phyloP scores from a whole-genome alignment of 495 filamentous ascomycete species.

The Penicillium antarcticum region DNA sequence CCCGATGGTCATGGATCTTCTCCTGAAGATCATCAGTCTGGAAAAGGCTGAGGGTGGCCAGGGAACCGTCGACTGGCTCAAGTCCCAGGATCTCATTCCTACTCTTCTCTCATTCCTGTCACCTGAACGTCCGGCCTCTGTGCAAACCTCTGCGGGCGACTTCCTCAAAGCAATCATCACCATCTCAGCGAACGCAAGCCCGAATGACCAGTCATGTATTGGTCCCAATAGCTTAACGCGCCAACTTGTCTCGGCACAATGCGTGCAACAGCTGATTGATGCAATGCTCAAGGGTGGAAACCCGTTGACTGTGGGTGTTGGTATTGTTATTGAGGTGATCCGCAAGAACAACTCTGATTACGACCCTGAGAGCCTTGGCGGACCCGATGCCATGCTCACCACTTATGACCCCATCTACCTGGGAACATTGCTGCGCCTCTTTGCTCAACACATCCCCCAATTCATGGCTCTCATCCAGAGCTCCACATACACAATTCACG shows the following conservation, averaged over 20 bases:
- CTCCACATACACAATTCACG: slow-evolving; percentile 56
- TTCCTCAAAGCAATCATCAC: slow-evolving; percentile 99
- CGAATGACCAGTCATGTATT: slow-evolving; percentile 96
- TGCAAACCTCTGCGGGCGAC: slow-evolving; percentile 95
- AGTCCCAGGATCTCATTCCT: slow-evolving; percentile 86
- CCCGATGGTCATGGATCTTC: slow-evolving; percentile 97
- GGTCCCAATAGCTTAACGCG: slow-evolving; percentile 95
- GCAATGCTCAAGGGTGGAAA: slow-evolving; percentile 96
- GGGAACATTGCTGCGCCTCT: slow-evolving; percentile 84
- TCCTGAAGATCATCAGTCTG: slow-evolving; percentile 95
- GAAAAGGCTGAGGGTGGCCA: slow-evolving; percentile 89
- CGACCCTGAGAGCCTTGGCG: slow-evolving; percentile 80
- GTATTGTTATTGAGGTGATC: slow-evolving; percentile 97
- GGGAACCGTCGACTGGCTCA: slow-evolving; percentile 96
- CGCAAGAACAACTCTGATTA: slow-evolving; percentile 99
- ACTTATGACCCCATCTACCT: slow-evolving; percentile 95
- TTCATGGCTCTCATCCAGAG: slow-evolving; percentile 88
- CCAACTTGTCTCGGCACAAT: slow-evolving; percentile 86
- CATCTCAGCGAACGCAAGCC: slow-evolving; percentile 95
- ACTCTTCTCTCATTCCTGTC: slow-evolving; percentile 83
- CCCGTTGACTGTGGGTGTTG: slow-evolving; percentile 91
- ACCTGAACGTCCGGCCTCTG: slow-evolving; percentile 74
- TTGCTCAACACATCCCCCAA: slow-evolving; percentile 86
- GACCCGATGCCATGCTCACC: slow-evolving; percentile 72
- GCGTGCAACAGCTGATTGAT: slow-evolving; percentile 74